A percentile compares a stretch with the other conserved stretches of the same genome.
These are phyloP conservation scores for Lipomyces mesembrius DNA, from an alignment of 805 yeast genomes.

Conservation along the genomic window DNA sequence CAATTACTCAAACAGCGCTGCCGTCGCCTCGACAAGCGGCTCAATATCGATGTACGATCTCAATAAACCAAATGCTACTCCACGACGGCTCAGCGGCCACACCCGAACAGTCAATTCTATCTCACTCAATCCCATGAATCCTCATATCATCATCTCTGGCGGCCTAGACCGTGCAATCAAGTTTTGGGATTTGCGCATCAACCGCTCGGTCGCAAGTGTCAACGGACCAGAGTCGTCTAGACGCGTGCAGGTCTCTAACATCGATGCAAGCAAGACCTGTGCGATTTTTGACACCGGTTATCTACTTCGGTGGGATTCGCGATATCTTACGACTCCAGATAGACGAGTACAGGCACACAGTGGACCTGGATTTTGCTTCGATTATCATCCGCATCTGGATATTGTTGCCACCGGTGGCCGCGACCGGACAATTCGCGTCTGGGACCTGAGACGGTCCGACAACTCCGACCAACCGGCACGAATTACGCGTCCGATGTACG, in stretches of 20 bases:
- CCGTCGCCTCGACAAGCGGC: slow-evolving; percentile 42
- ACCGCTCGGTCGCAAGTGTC: slow-evolving; percentile 56
- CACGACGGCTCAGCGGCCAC: slow-evolving; percentile 44
- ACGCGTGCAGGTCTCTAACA: slow-evolving; percentile 60
- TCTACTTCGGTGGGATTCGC: slow-evolving; percentile 82
- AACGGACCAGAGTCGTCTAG: slow-evolving; percentile 75
- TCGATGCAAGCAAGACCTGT: slow-evolving; percentile 62
- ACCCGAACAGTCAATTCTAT: slow-evolving; percentile 59
- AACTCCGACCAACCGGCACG: slow-evolving; percentile 15
- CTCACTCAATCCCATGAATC: slow-evolving; percentile 68
- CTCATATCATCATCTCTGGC: slow-evolving; percentile 69
- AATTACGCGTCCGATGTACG: slow-evolving; percentile 62
- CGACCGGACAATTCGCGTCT: slow-evolving; percentile 78
- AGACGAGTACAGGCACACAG: slow-evolving; percentile 83
- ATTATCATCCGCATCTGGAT: slow-evolving; percentile 85
- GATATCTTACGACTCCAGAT: slow-evolving; percentile 65
- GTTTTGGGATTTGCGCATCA: slow-evolving; percentile 80
- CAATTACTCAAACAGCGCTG: slow-evolving; percentile 29
- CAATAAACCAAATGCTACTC: slow-evolving; percentile 31
- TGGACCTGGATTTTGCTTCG: slow-evolving; percentile 85
- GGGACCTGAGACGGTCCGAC: slow-evolving; percentile 59
- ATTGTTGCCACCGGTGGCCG: slow-evolving; percentile 90
- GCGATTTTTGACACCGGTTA: slow-evolving; percentile 89
- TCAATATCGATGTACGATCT: slow-evolving; percentile 43
- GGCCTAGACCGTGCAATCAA: slow-evolving; percentile 76